Base-by-base conservation (phyloP, 2,329 filamentous ascomycete species). In the Pyrenochaeta sp. region DNA sequence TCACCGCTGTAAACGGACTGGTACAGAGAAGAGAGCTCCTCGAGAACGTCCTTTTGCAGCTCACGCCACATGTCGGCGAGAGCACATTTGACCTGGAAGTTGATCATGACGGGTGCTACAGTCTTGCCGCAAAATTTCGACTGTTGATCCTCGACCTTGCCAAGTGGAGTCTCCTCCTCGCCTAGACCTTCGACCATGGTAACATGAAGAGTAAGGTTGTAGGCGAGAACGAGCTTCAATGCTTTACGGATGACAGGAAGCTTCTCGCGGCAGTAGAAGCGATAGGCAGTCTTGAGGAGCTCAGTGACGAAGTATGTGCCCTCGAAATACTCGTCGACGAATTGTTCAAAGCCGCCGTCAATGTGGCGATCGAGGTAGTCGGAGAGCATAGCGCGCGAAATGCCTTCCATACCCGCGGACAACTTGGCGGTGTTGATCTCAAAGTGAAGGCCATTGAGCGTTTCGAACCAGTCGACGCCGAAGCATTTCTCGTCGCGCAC, bases 61-160 rank as follows among this genome's bases (percentile, higher is more conserved):
- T 97, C 93, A 62, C 94, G 92, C 94, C 94, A 98, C 91, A 97
- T 96, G 71, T 96, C 92, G 63, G 93, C 94, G 79, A 98, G 88
- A 49, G 93, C 93, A 70, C 91, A 95, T 85, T 98, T 98, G 82
- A 98, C 92, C 81, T 97, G 92, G 86, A 97, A 97, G 83, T 97
- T 98, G 85, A 98, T 96, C 93, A 98, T 96, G 73, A 97, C 93
- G 11, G 94, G 94, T 14, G 94, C 94, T 59, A 97, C 88, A 31
- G 90, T 93, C 82, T 94, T 94, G 71, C 93, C 93, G 67, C 85
- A 89, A 82, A 90, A 97, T 75, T 91, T 95, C 63, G 92, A 96
- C 48, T 89, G 86, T 68, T 91, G 87, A 69, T 95, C 90, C 45
- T 94, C 87, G 61, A 98, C 94, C 79, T 91, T 89, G 61, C 93